These are phyloP conservation scores for Talaromyces verruculosus DNA, from an alignment of 2,329 filamentous ascomycete species.

Conservation along the genomic window DNA sequence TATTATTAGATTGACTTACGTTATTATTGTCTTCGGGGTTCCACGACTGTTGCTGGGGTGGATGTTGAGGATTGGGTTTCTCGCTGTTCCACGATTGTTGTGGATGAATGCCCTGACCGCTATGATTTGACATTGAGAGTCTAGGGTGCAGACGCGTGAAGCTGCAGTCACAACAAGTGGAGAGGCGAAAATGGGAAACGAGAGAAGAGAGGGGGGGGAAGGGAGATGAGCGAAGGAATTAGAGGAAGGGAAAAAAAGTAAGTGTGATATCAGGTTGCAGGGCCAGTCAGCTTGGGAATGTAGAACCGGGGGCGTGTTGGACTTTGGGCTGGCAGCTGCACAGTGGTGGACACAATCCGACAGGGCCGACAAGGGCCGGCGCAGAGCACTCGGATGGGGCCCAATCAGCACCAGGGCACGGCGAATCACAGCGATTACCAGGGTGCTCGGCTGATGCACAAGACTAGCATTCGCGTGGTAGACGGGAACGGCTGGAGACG, in stretches of 20 bases:
- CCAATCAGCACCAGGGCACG: slow-evolving; percentile 21
- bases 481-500: slow-evolving; percentile 24
- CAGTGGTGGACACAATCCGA: slow-evolving; percentile 21
- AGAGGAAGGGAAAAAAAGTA: slow-evolving; percentile 19
- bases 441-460: slow-evolving; percentile 23
- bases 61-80: slow-evolving; percentile 15
- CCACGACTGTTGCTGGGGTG: slow-evolving; percentile 18
- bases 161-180: slow-evolving; percentile 19
- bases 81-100: slow-evolving; percentile 21
- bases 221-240: slow-evolving; percentile 16
- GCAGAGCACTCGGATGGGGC: slow-evolving; percentile 18
- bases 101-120: slow-evolving; percentile 22
- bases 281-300: slow-evolving; percentile 22
- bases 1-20: slow-evolving; percentile 18
- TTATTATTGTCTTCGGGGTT: slow-evolving; percentile 19
- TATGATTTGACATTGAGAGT: slow-evolving; percentile 24
- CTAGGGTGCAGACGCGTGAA: slow-evolving; percentile 20
- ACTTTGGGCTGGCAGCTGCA: slow-evolving; percentile 21
- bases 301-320: slow-evolving; percentile 20
- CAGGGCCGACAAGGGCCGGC: slow-evolving; percentile 22
- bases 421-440: slow-evolving; percentile 22
- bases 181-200: slow-evolving; percentile 15
- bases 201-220: slow-evolving; percentile 7
- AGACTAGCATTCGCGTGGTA: slow-evolving; percentile 23
- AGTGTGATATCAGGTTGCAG: slow-evolving; percentile 22